Conservation (phyloP, 768 basidiomycete species). For the Pleurotus pulmonarius region DNA sequence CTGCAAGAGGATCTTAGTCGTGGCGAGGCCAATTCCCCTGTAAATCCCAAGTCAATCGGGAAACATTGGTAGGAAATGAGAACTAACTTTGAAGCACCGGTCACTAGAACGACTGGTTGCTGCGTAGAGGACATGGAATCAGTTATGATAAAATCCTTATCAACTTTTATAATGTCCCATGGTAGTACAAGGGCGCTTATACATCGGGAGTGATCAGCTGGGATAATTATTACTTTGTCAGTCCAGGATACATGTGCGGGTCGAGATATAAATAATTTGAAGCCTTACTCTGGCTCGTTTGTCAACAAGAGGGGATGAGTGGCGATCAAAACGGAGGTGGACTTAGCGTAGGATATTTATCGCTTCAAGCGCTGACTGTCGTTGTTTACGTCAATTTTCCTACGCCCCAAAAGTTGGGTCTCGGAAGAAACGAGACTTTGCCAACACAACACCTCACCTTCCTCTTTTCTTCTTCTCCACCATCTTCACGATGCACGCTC, state of each 20-base stretch:
- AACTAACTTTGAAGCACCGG: conserved; percentile 77
- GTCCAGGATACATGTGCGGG: no score
- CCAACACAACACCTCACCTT: conserved; percentile 14
- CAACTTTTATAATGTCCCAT: no score
- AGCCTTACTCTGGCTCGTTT: no score
- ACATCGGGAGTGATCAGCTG: no score
- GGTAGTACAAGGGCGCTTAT: no score
- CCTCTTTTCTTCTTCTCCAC: conserved; percentile 19
- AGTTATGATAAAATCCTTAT: not conserved
- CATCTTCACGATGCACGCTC: conserved; percentile 50
- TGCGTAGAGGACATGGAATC: conserved; percentile 7
- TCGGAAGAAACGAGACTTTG: not conserved
- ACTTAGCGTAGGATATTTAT: not conserved
- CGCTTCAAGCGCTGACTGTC: not conserved
- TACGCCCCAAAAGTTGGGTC: conserved; percentile 6
- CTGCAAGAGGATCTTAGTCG: conserved; percentile 60
- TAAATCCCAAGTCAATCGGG: conserved; percentile 2
- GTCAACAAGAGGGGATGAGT: no score
- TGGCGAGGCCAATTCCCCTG: conserved; percentile 76
- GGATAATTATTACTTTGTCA: no score
- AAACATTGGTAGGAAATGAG: conserved; percentile 4
- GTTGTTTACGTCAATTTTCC: conserved; percentile 9
- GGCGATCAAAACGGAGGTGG: not conserved
- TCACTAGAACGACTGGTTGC: conserved; percentile 68
- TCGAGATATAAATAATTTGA: no score